Percentiles rank a stretch among this genome's conserved stretches.
These are phyloP conservation scores for Neurospora tetraspora DNA, from an alignment of 495 filamentous ascomycete species.

Conservation along the genomic window DNA sequence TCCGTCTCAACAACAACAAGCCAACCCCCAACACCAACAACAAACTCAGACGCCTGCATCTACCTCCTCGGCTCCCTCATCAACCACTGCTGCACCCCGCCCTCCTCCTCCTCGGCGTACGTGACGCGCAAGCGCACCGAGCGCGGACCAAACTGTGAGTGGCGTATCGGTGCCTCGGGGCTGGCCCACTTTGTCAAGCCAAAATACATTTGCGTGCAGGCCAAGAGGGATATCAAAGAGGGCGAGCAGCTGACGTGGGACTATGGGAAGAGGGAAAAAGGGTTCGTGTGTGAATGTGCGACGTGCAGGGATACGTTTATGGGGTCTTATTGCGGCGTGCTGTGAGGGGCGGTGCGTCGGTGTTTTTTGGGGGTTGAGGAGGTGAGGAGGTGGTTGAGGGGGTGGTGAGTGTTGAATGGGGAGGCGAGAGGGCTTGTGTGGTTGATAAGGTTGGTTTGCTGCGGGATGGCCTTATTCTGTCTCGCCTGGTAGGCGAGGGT, in stretches of 20 bases:
- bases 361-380: background rate
- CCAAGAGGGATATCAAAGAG: conserved; percentile 12
- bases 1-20: background rate
- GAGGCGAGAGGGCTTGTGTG: background rate
- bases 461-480: background rate
- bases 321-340: conserved; percentile 2
- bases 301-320: conserved; percentile 5
- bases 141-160: conserved; percentile 18
- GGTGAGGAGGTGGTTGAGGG: background rate
- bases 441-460: background rate
- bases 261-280: conserved; percentile 14
- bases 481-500: background rate
- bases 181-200: conserved; percentile 10
- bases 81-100: conserved; percentile 24
- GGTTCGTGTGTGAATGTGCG: conserved; percentile 16
- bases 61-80: conserved; percentile 24
- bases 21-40: background rate
- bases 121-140: background rate
- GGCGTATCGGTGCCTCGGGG: conserved; percentile 11
- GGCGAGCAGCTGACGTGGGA: conserved; percentile 24
- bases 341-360: conserved; percentile 1
- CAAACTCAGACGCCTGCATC: conserved; percentile 9
- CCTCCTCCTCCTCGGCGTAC: background rate
- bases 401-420: background rate
- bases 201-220: conserved; percentile 17